Evolutionary conservation across 805 yeast species (phyloP).

Genomic region (Metschnikowia drakensbergensis): DNA sequence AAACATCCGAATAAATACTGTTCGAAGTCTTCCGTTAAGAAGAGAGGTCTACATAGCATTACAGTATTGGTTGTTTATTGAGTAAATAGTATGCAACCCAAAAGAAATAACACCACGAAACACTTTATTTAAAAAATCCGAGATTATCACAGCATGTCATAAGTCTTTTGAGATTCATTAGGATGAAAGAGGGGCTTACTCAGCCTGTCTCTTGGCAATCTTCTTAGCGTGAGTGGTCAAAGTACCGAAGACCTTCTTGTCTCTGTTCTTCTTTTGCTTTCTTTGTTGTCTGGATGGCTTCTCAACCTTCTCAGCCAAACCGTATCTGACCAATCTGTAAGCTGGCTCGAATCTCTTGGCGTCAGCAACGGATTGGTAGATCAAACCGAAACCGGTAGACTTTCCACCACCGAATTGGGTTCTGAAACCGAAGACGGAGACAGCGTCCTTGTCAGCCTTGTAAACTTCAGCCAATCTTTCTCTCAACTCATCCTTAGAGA

Average conservation of each 20-base stretch:
- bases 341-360: slow-evolving; percentile 98
- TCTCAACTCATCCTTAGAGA: slow-evolving; percentile 98
- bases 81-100: slow-evolving; percentile 23
- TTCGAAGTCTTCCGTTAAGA: background rate
- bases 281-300: slow-evolving; percentile 99
- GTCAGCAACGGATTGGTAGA: slow-evolving; percentile 96
- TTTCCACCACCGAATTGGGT: slow-evolving; percentile 99
- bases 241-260: slow-evolving; percentile 98
- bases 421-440: slow-evolving; percentile 98
- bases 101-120: slow-evolving; percentile 18
- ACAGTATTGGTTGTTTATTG: slow-evolving; percentile 21
- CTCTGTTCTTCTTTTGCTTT: slow-evolving; percentile 99
- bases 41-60: background rate
- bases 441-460: slow-evolving; percentile 91
- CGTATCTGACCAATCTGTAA: slow-evolving; percentile 99
- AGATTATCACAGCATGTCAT: slow-evolving; percentile 17
- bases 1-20: no score
- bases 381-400: slow-evolving; percentile 98
- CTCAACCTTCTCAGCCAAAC: slow-evolving; percentile 93
- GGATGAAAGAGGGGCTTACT: slow-evolving; percentile 40
- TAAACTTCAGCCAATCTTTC: slow-evolving; percentile 84
- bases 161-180: slow-evolving; percentile 19
- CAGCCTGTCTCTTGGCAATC: slow-evolving; percentile 87
- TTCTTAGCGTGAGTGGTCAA: slow-evolving; percentile 91
- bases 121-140: slow-evolving; percentile 18